These are phyloP conservation scores for Nakazawaea peltata DNA, from an alignment of 805 yeast genomes.

Conservation along the genomic window DNA sequence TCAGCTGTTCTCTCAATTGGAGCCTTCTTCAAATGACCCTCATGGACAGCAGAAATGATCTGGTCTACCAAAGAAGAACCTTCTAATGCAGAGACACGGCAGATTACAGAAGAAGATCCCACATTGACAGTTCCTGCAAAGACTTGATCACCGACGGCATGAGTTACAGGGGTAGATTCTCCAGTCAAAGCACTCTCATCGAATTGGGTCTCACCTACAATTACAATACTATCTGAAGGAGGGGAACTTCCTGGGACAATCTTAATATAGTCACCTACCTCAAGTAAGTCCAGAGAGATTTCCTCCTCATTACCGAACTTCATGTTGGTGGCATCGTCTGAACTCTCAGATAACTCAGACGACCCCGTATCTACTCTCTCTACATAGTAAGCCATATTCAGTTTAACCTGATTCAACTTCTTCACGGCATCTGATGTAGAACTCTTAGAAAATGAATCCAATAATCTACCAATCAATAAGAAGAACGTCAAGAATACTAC, in stretches of 20 bases:
- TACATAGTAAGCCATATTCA: conserved; percentile 37
- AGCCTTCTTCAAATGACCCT: conserved; percentile 65
- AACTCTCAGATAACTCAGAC: too few relatives aligned
- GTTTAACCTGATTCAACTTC: conserved; percentile 42
- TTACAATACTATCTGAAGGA: conserved; percentile 46
- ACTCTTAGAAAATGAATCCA: conserved; percentile 59
- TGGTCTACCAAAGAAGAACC: conserved; percentile 64
- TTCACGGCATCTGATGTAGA: conserved; percentile 62
- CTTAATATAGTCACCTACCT: conserved; percentile 41
- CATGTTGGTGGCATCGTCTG: conserved; percentile 5
- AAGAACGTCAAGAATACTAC: conserved; percentile 72
- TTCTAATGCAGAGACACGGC: conserved; percentile 47
- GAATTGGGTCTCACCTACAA: conserved; percentile 39
- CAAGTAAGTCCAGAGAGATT: conserved; percentile 36
- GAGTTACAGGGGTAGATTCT: conserved; percentile 52
- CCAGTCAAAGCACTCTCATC: conserved; percentile 61
- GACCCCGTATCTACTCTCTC: conserved; percentile 18
- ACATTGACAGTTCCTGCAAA: conserved; percentile 67
- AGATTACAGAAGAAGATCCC: conserved; percentile 47
- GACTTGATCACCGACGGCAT: conserved; percentile 52
- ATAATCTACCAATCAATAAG: conserved; percentile 58
- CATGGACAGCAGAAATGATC: conserved; percentile 61
- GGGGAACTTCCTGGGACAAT: conserved; percentile 53
- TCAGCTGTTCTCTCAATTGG: conserved; percentile 72
- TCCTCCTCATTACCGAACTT: conserved; percentile 21